phyloP scores from a whole-genome alignment of 495 filamentous ascomycete genomes.

The Halenospora varia region DNA sequence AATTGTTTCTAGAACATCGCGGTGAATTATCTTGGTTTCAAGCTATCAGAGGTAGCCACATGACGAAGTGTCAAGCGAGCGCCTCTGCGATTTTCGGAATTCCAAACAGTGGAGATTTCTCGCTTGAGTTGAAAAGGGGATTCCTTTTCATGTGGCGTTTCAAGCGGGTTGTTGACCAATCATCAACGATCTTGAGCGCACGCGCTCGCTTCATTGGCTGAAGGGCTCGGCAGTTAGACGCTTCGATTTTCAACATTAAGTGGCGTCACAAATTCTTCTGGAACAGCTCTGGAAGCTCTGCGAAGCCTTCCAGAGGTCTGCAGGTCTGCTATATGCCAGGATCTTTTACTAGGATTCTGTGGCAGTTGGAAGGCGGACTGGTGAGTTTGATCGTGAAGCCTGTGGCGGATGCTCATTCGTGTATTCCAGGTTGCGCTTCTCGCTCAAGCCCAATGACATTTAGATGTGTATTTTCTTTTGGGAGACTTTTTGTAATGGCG shows the following conservation, averaged over 20 bases:
- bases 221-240: background rate
- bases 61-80: too few relatives aligned
- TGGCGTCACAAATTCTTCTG: background rate
- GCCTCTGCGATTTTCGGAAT: too few relatives aligned
- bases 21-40: too few relatives aligned
- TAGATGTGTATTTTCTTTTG: background rate
- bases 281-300: background rate
- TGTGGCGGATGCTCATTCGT: background rate
- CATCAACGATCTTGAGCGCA: background rate
- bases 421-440: background rate
- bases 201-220: background rate
- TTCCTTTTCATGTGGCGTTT: background rate
- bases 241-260: too few relatives aligned
- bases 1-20: too few relatives aligned
- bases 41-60: too few relatives aligned
- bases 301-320: background rate
- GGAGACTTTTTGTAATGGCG: background rate
- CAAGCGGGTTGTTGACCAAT: background rate
- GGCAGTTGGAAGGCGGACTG: too few relatives aligned
- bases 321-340: too few relatives aligned
- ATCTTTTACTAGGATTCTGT: too few relatives aligned
- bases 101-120: too few relatives aligned
- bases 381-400: background rate
- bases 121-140: background rate
- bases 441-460: too few relatives aligned